These are phyloP conservation scores for Apiospora koreana DNA, from an alignment of 2,329 filamentous ascomycete species.

Conservation along the genomic window DNA sequence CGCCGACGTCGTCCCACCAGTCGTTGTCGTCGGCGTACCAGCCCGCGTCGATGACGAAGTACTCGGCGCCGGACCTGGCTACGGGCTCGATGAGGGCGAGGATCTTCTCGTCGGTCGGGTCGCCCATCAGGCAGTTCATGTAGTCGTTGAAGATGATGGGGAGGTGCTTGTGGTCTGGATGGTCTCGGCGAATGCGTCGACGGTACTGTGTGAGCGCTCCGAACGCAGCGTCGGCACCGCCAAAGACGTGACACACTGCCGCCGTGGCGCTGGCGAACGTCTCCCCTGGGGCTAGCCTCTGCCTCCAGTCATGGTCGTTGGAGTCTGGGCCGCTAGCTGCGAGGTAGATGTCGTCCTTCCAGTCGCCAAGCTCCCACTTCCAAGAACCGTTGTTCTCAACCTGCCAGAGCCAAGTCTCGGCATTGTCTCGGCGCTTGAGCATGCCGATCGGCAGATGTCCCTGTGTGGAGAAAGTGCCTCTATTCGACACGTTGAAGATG, in stretches of 20 bases:
- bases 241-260: not conserved
- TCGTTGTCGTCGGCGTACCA: not conserved
- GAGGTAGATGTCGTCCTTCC: not conserved
- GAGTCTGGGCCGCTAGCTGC: not conserved
- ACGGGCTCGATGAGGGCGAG: not conserved
- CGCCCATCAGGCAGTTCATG: conserved; percentile 2
- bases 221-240: not conserved
- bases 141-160: not conserved
- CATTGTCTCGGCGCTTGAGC: not conserved
- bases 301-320: not conserved
- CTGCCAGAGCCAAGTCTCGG: not conserved
- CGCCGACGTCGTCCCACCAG: not conserved
- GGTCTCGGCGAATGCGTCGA: not conserved
- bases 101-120: not conserved
- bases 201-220: not conserved
- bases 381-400: not conserved
- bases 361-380: not conserved
- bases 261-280: not conserved
- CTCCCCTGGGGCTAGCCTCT: not conserved
- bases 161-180: not conserved
- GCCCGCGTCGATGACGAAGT: not conserved
- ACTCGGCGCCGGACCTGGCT: not conserved
- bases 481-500: not conserved
- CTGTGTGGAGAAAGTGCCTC: not conserved
- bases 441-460: not conserved